phyloP scores from a whole-genome alignment of 139 green algal species.

The Marvania coccoides region DNA sequence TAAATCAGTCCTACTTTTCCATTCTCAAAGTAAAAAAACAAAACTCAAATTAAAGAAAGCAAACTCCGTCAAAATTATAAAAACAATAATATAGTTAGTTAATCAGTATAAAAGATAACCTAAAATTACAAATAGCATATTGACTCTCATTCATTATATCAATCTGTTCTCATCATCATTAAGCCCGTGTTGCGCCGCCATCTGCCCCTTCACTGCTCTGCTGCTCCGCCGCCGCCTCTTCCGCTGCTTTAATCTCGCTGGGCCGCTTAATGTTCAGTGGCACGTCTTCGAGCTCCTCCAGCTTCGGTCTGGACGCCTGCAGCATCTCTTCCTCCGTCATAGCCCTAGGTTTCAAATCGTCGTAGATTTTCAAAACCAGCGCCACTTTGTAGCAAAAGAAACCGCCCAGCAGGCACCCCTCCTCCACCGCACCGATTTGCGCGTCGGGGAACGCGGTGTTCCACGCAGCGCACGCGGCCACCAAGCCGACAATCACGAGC shows the following conservation, averaged over 20 bases:
- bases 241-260: not conserved
- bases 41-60: not conserved
- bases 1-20: not conserved
- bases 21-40: not conserved
- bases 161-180: not conserved
- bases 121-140: no score
- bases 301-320: not conserved
- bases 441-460: conserved; percentile 3
- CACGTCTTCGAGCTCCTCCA: conserved; percentile 17
- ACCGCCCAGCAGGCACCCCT: conserved; percentile 47
- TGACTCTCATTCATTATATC: no score
- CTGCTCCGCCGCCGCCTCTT: not conserved
- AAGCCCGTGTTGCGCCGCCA: not conserved
- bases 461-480: conserved; percentile 4
- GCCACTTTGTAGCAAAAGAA: conserved; percentile 62
- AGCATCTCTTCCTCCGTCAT: conserved; percentile 22
- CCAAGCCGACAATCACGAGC: conserved; percentile 46
- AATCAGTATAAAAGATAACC: not conserved
- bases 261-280: not conserved
- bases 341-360: conserved; percentile 45
- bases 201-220: not conserved
- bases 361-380: conserved; percentile 49
- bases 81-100: not conserved
- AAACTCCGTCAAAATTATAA: not conserved
- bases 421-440: conserved; percentile 15